Evolutionary conservation across 1,284 basidiomycete genomes (phyloP).

Genomic region (Puccinia horiana): DNA sequence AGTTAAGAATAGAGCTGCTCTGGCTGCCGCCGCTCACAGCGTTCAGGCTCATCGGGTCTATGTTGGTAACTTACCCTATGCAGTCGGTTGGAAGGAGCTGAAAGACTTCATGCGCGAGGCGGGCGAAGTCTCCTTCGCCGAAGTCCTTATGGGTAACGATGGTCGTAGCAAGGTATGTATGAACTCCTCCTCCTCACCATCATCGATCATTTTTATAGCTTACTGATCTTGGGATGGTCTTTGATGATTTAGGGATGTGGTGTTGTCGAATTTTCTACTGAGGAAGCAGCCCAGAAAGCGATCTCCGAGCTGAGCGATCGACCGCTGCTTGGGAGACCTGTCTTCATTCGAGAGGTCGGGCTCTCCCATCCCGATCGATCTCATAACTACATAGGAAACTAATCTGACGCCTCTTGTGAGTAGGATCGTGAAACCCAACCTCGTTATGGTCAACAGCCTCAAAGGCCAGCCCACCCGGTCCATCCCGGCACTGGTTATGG

Average conservation of each 20-base stretch:
- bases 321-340: conserved; percentile 80
- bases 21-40: conserved; percentile 48
- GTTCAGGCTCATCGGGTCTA: conserved; percentile 49
- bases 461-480: background rate
- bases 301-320: conserved; percentile 85
- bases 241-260: conserved; percentile 35
- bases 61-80: conserved; percentile 47
- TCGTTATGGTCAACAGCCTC: conserved; percentile 83
- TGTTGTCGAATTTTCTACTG: conserved; percentile 76
- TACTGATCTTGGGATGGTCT: background rate
- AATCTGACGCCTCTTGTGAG: conserved; percentile 9
- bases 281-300: conserved; percentile 80
- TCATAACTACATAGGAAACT: too few relatives aligned
- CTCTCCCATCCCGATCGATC: background rate
- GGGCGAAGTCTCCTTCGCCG: conserved; percentile 48
- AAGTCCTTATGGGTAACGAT: conserved; percentile 47
- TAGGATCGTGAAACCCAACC: conserved; percentile 95
- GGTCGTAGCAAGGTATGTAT: conserved; percentile 46
- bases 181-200: background rate
- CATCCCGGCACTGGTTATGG: background rate
- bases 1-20: conserved; percentile 32
- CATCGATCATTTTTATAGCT: background rate
- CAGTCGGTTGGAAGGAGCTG: conserved; percentile 47
- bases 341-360: conserved; percentile 90
- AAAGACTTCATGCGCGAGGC: conserved; percentile 50